Conservation (phyloP, 306 rosid species). For the Notholithocarpus densiflorus region DNA sequence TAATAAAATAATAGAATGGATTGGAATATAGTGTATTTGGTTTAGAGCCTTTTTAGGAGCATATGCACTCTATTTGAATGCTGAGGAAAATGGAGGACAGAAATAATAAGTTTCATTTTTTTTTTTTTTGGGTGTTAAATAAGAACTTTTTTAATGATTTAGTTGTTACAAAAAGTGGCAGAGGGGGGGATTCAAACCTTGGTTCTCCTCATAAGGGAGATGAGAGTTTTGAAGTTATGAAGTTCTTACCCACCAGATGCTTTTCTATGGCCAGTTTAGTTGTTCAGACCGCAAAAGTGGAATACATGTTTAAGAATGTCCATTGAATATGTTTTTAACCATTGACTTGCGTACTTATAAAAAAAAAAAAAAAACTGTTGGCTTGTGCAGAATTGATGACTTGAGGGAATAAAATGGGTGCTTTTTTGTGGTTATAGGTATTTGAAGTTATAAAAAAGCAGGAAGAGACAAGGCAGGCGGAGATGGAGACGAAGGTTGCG, state of each 20-base stretch:
- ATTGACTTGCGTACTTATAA: too few relatives aligned
- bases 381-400: not conserved
- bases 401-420: not conserved
- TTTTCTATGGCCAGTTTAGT: not conserved
- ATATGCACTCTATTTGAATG: too few relatives aligned
- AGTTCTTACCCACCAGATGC: not conserved
- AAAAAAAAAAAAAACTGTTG: not conserved
- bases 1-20: too few relatives aligned
- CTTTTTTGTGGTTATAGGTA: constrained; percentile 33
- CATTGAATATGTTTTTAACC: not conserved
- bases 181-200: too few relatives aligned
- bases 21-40: too few relatives aligned
- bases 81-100: not conserved
- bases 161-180: too few relatives aligned
- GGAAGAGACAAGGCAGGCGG: constrained; percentile 79
- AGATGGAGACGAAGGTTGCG: constrained; percentile 60
- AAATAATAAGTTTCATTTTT: not conserved
- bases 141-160: too few relatives aligned
- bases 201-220: too few relatives aligned
- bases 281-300: not conserved
- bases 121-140: too few relatives aligned
- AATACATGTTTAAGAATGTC: not conserved
- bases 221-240: not conserved
- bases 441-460: constrained; percentile 60
- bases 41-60: too few relatives aligned